These are phyloP conservation scores for Fusarium irregulare DNA, from an alignment of 2,329 filamentous ascomycete species.

Conservation along the genomic window DNA sequence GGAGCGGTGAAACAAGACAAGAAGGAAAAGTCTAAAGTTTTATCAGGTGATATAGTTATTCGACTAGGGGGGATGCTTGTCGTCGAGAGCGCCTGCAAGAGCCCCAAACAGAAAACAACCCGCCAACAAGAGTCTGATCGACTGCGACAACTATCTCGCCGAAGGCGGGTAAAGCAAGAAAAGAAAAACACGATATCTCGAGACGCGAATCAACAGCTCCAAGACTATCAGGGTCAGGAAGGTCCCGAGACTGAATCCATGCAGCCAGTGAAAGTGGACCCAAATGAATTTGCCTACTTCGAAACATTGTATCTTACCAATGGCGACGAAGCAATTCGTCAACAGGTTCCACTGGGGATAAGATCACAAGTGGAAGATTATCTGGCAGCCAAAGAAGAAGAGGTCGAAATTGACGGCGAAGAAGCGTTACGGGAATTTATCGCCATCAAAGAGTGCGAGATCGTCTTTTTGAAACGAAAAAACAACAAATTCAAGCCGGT, in stretches of 20 bases:
- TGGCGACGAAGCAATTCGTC: not conserved
- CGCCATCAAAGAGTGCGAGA: not conserved
- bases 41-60: no score
- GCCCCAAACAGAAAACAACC: not conserved
- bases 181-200: not conserved
- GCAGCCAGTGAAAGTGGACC: not conserved
- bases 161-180: not conserved
- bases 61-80: no score
- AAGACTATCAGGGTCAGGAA: not conserved
- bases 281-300: not conserved
- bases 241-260: not conserved
- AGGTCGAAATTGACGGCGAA: not conserved
- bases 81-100: not conserved
- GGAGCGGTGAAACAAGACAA: accelerated
- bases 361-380: not conserved
- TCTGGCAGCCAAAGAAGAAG: not conserved
- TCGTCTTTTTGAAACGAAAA: not conserved
- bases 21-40: not conserved
- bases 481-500: not conserved
- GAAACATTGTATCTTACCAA: not conserved
- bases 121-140: not conserved
- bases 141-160: not conserved
- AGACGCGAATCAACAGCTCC: not conserved
- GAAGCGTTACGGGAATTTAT: not conserved
- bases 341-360: not conserved